Evolutionary conservation across 306 rosid genomes (phyloP).

Genomic region (Rosa chinensis): DNA sequence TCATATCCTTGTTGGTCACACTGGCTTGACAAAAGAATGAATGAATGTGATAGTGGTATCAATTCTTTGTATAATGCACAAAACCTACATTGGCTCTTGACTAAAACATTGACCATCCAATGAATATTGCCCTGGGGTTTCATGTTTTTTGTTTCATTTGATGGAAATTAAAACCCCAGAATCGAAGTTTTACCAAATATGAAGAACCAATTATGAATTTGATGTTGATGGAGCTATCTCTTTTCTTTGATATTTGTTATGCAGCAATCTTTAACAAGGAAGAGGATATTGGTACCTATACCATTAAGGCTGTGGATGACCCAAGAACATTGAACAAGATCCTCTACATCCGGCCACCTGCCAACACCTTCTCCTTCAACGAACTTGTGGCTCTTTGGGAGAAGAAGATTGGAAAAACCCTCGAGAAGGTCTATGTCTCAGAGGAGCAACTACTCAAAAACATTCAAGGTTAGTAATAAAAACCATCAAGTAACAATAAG

Average conservation of each 20-base stretch:
- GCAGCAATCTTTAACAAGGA: constrained; percentile 44
- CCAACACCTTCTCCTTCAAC: constrained; percentile 32
- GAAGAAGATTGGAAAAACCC: constrained; percentile 38
- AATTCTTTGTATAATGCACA: no score
- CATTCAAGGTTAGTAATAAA: constrained; percentile 28
- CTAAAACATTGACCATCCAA: no score
- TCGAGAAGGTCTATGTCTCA: constrained; percentile 24
- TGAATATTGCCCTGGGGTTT: no score
- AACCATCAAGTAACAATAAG: not conserved
- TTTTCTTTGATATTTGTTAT: constrained; percentile 5
- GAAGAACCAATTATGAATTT: not conserved
- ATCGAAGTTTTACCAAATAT: not conserved
- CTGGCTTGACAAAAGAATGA: not conserved
- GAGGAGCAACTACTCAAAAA: constrained; percentile 45
- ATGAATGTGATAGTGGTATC: no score
- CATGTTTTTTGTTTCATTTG: no score
- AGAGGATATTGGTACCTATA: constrained; percentile 39
- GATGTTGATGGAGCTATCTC: not conserved
- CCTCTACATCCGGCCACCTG: constrained; percentile 34
- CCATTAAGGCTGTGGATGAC: constrained; percentile 41
- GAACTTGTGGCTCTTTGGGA: constrained; percentile 43
- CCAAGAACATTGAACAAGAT: constrained; percentile 46
- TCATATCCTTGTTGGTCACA: not conserved
- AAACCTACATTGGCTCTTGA: no score
- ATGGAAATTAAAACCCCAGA: not conserved